Base-by-base conservation (phyloP, 495 filamentous ascomycete genomes). In the Podospora tetraspora region DNA sequence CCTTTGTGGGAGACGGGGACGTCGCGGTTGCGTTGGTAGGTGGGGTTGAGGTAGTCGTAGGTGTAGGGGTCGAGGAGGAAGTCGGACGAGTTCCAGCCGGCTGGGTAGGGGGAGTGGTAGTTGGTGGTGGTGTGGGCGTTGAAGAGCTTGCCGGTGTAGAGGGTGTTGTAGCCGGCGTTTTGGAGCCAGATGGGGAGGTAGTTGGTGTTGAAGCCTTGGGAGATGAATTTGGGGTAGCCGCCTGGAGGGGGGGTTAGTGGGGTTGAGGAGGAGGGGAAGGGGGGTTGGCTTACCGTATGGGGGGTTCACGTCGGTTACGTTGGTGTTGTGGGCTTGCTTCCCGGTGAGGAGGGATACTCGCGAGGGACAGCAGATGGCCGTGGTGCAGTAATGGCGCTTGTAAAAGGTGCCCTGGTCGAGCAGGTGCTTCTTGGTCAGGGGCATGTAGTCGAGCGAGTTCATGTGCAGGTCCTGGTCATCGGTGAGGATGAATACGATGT, bases 31-130 rank as follows among this genome's bases (percentile, higher is more conserved):
- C 88, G 84, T 69, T 91, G 88, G 70, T 84, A 90, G 9, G 82
- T 87, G 11, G 85, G 80, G 74, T 91, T 91, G 60, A 87, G 81
- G 74, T 92, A 92, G 21, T 82, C 83, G 74, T 92, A 92, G 1
- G 90, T 92, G 72, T 81, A 88, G 0, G 90, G 90, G 69, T 92
- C 90, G 2, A 92, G 81, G 1, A 92, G 81, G 62, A 92, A 91
- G 70, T 91, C 89, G 52, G 84, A 85, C 58, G 73, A 77, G 61
- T 79, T 86, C 79, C 84, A 91, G 7, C 88, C 89, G 4, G 77
- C 82, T 0, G 82, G 77, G 71, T 81, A 83, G 0, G 90, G 90
- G 1, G 76, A 73, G 71, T 88, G 63, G 73, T 89, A 90, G 63
- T 88, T 89, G 3, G 83, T 70, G 1, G 85, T 71, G 0, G 83